Base-by-base conservation (phyloP, 2,329 filamentous ascomycete genomes). In the Paraphoma chrysanthemicola region DNA sequence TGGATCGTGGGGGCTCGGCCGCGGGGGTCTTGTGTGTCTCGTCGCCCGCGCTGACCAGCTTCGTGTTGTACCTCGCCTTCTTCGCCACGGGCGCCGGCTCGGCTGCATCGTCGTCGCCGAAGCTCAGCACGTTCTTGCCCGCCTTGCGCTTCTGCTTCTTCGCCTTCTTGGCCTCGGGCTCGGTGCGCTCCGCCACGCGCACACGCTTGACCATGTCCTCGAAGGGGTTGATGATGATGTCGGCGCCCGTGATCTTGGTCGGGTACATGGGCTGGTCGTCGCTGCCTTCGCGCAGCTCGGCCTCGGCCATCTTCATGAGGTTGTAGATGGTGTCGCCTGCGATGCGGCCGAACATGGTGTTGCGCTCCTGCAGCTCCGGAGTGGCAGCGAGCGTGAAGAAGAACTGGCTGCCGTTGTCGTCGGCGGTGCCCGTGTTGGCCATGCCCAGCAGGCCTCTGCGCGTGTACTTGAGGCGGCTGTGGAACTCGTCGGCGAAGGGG, bases 241-340 rank as follows among this genome's bases (percentile, higher is more conserved):
- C 91, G 29, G 90, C 81, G 17, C 83, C 81, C 4, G 86, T 88
- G 56, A 99, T 88, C 75, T 88, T 93, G 36, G 92, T 86, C 0
- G 94, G 90, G 75, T 97, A 99, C 47, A 96, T 78, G 1, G 94
- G 94, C 59, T 92, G 85, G 62, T 98, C 94, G 6, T 86, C 88
- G 14, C 88, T 89, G 52, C 92, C 89, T n/a, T 79, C 80, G 18
- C 89, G 86, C 16, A 96, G 81, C 72, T 98, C 95, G 0, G 86
- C 87, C 73, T 98, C 93, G 17, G 90, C 93, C 83, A 98, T 97
- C 78, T 93, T 96, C 71, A 93, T 88, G 70, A 99, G 77, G 75
- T 97, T 98, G 80, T 96, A 99, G 53, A 99, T 95, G 14, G 94
- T 97, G 63, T 98, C 92, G 29, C 94, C 95, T 36, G 91, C 92